Base-by-base conservation (phyloP, 345 rosid species). In the Boechera divaricarpa region DNA sequence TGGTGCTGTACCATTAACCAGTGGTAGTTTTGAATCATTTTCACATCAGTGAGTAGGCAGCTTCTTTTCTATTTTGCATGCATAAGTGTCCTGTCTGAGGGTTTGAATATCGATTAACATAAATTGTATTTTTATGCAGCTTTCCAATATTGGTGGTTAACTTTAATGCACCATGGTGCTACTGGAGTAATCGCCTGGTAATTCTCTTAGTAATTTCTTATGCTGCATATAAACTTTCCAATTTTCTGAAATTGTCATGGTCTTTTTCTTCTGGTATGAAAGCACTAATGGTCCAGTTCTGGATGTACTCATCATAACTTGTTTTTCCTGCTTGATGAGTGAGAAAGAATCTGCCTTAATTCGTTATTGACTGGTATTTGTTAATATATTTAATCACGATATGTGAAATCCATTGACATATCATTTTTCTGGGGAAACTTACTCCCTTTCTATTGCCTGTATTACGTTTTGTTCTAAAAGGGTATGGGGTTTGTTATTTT, bases 131-230 rank as follows among this genome's bases (percentile, higher is more conserved):
- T 63, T 33, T 74, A 54, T 88, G 64, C 92, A 96, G 99, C 85
- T 86, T 82, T 84, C 97, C 94, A 29, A 83, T 96, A 85, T 78
- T 96, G 83, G 91, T 83, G 42, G 97, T 96, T 71, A 96, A 96
- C 84, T 96, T 96, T 85, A 84, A 69, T 83, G 98, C 98, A 70
- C 98, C 98, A 69, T 96, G 99, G 99, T 96, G 99, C 89, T 83
- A 82, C 83, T 96, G 97, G 97, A 87, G 99, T 80, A 90, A 82
- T 70, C 98, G 96, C 81, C 86, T 96, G 97, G 98, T 93, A 89
- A 83, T 79, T 67, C 33, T 72, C 69, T 72, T 49, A 21, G 13
- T 66, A 21, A 10, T 57, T 66, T 62, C 54, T 53, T 26, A 24
- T 53, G 58, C 58, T 67, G 61, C 41, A 8, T 39, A 58, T 65